These are phyloP conservation scores for Sporisorium iseilematis-ciliati DNA, from an alignment of 1,284 basidiomycete species.

Conservation along the genomic window DNA sequence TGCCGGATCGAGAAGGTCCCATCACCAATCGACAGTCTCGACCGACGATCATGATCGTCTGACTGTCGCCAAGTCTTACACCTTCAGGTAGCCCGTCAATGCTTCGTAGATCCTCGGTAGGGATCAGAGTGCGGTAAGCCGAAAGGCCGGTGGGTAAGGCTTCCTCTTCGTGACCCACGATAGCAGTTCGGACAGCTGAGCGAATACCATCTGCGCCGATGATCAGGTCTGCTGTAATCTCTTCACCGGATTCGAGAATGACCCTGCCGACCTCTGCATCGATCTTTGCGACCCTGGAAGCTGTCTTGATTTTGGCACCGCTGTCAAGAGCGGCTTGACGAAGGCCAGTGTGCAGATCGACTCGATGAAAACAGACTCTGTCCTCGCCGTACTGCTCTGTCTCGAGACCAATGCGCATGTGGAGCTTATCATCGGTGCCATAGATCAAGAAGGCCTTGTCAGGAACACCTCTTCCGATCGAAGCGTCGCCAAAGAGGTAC, in stretches of 20 bases:
- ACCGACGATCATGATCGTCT: slow-evolving; percentile 20
- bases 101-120: slow-evolving; percentile 35
- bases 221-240: slow-evolving; percentile 54
- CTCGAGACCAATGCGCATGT: slow-evolving; percentile 9
- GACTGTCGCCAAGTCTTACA: not conserved
- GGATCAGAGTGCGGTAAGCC: slow-evolving; percentile 63
- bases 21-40: slow-evolving; percentile 61
- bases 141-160: slow-evolving; percentile 58
- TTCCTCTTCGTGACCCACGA: slow-evolving; percentile 54
- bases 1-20: slow-evolving; percentile 59
- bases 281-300: slow-evolving; percentile 25
- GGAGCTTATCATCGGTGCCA: slow-evolving; percentile 11
- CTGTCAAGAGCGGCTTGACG: slow-evolving; percentile 16
- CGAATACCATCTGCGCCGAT: slow-evolving; percentile 68
- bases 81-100: slow-evolving; percentile 31
- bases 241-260: slow-evolving; percentile 45
- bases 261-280: slow-evolving; percentile 53
- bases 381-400: slow-evolving; percentile 17
- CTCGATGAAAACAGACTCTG: slow-evolving; percentile 19
- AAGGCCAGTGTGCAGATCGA: slow-evolving; percentile 11
- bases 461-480: slow-evolving; percentile 11
- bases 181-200: slow-evolving; percentile 70
- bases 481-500: slow-evolving; percentile 15
- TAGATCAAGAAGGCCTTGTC: slow-evolving; percentile 22
- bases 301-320: slow-evolving; percentile 15